Base-by-base conservation (phyloP, 2,329 filamentous ascomycete genomes). In the Sporothrix pseudoabietina region DNA sequence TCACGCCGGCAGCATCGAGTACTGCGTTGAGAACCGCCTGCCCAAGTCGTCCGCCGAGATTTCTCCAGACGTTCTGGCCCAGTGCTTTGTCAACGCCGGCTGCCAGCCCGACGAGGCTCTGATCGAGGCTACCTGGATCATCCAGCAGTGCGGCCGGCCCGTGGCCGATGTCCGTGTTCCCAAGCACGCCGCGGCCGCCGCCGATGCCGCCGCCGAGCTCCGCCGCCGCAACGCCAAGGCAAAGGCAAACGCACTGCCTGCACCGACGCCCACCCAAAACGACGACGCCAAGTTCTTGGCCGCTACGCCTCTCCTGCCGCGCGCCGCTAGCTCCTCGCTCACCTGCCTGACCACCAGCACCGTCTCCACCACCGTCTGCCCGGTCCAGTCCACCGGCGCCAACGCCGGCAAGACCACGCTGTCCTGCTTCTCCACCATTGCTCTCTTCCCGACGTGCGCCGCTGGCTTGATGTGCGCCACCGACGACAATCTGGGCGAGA, bases 401-500 rank as follows among this genome's bases (percentile, higher is more conserved):
- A 74, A 72, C 19, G 76, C 78, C 5, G 79, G 80, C 75, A 78
- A 78, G 66, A 57, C 75, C 65, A 82, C 80, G 54, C 78, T 80
- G 30, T 77, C 82, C 14, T 88, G 85, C 82, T 80, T 77, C 77
- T 75, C 79, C 26, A 83, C 82, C 63, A 74, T 77, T 9, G 76
- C 80, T 57, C 76, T 79, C 68, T 79, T 78, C 22, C 78, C 80
- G 41, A 79, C 81, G 22, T 88, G 87, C 81, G 80, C 79, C 9
- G 77, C 79, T 4, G 83, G 82, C 49, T 80, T 84, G 73, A 79
- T 84, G 76, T 89, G 87, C 84, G 79, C 77, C 75, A 81, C 82
- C 75, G 82, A 84, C 80, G 69, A 77, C 71, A 0, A 6, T 4
- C 44, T 63, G 7, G 83, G 82, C 77, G 80, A 79, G 47, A 78